phyloP scores from a whole-genome alignment of 2,329 filamentous ascomycete species.

The Fusarium sp. region DNA sequence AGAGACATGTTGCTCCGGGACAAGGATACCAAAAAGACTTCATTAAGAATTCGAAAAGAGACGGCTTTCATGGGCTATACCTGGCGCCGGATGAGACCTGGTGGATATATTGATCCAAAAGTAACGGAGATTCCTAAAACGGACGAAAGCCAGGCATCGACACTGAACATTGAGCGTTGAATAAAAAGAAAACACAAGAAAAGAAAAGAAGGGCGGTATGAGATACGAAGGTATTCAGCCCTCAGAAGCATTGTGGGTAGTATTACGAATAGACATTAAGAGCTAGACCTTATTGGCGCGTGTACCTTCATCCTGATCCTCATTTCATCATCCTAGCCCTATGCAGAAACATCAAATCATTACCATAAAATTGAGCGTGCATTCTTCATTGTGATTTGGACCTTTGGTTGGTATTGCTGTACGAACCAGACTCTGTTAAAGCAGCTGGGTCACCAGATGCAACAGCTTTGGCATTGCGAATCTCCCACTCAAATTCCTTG shows the following conservation, averaged over 20 bases:
- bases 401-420: constrained; percentile 16
- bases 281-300: constrained; percentile 27
- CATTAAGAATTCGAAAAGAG: constrained; percentile 83
- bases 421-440: constrained; percentile 29
- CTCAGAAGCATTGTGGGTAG: constrained; percentile 13
- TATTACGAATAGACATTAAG: constrained; percentile 45
- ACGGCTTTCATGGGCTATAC: constrained; percentile 91
- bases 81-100: constrained; percentile 68
- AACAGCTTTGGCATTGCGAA: constrained; percentile 71
- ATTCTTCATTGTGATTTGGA: constrained; percentile 32
- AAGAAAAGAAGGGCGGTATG: not conserved
- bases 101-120: constrained; percentile 43
- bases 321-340: constrained; percentile 36
- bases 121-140: not conserved
- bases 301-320: constrained; percentile 31
- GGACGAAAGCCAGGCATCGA: not conserved
- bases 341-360: constrained; percentile 33
- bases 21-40: constrained; percentile 68
- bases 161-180: not conserved
- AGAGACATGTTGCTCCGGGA: constrained; percentile 89
- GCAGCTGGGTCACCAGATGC: constrained; percentile 47
- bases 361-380: constrained; percentile 8
- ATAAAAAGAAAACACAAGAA: not conserved
- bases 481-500: constrained; percentile 94
- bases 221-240: not conserved